These are phyloP conservation scores for Thraustochytrium striatum DNA, from an alignment of 352 stramenopile species.

Conservation along the genomic window DNA sequence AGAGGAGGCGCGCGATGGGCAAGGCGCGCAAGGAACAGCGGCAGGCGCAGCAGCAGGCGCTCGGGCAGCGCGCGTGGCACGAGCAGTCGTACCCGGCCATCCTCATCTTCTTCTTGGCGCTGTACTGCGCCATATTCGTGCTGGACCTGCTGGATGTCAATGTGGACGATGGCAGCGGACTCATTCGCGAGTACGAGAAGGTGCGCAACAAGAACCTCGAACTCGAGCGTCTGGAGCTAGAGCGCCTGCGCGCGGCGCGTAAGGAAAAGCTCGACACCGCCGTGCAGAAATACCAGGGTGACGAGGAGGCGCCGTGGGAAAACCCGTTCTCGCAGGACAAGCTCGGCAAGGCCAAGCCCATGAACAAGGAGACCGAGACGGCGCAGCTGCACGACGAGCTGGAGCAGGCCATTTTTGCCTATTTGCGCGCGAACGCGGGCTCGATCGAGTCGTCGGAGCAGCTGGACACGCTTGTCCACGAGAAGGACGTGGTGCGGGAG, in stretches of 20 bases:
- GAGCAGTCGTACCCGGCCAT: too few species aligned
- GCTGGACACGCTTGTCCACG: neutral
- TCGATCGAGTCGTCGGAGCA: neutral
- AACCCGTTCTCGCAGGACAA: slow-evolving; percentile 4
- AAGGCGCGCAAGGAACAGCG: too few species aligned
- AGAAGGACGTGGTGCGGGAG: neutral
- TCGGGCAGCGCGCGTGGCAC: too few species aligned
- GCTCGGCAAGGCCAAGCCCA: neutral
- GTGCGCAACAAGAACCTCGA: slow-evolving; percentile 16
- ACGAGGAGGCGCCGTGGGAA: slow-evolving; percentile 1
- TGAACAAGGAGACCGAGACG: neutral
- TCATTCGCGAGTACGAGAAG: slow-evolving; percentile 38
- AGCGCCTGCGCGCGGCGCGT: neutral
- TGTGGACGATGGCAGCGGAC: slow-evolving; percentile 37
- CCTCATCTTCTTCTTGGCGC: slow-evolving; percentile 22
- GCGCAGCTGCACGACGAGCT: slow-evolving; percentile 31
- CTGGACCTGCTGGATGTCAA: slow-evolving; percentile 44
- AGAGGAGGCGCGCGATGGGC: too few species aligned
- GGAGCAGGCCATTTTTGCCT: slow-evolving; percentile 28
- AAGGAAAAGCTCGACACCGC: slow-evolving; percentile 2
- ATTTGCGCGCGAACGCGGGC: neutral
- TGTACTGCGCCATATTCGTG: slow-evolving; percentile 35
- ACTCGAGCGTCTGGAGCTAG: neutral
- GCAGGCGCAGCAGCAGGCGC: too few species aligned
- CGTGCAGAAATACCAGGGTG: neutral